Evolutionary conservation across 345 rosid species (phyloP).

Genomic region (Xanthoceras sorbifolium): DNA sequence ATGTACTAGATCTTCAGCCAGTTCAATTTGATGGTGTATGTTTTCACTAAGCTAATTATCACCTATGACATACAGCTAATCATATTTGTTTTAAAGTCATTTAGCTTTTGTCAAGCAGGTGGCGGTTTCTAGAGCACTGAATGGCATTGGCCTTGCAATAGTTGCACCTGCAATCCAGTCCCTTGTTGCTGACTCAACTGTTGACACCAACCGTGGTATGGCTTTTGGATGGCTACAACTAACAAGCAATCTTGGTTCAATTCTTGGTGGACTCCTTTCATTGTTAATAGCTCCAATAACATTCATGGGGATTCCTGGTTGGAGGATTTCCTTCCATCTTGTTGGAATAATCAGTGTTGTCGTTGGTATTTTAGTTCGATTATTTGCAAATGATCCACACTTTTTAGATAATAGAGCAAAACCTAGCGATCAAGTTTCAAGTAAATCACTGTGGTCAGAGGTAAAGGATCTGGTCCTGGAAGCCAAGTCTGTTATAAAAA

Average conservation of each 20-base stretch:
- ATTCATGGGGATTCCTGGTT: conserved; percentile 78
- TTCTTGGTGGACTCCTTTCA: conserved; percentile 75
- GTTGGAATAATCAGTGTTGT: conserved; percentile 73
- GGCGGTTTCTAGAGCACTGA: conserved; percentile 80
- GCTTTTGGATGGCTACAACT: conserved; percentile 93
- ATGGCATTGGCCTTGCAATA: conserved; percentile 87
- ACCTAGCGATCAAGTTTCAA: conserved; percentile 31
- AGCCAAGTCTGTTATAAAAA: conserved; percentile 57
- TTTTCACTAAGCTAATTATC: background rate
- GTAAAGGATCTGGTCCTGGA: conserved; percentile 58
- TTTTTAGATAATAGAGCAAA: conserved; percentile 36
- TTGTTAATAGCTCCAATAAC: conserved; percentile 67
- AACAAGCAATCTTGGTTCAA: conserved; percentile 75
- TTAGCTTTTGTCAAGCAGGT: conserved; percentile 48
- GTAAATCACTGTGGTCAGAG: conserved; percentile 53
- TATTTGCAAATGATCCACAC: conserved; percentile 77
- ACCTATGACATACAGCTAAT: conserved; percentile 3
- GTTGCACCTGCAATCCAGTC: conserved; percentile 88
- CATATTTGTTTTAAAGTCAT: conserved; percentile 16
- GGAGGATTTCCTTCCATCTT: conserved; percentile 85
- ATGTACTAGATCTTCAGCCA: background rate
- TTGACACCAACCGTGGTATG: conserved; percentile 66
- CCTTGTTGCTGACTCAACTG: conserved; percentile 87
- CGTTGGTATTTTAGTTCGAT: conserved; percentile 64
- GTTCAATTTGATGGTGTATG: too few species aligned